Percentiles rank a stretch among this genome's conserved stretches.
Evolutionary conservation across 2,329 filamentous ascomycete genomes (phyloP).

Genomic region (Acephala macrosclerotiorum): DNA sequence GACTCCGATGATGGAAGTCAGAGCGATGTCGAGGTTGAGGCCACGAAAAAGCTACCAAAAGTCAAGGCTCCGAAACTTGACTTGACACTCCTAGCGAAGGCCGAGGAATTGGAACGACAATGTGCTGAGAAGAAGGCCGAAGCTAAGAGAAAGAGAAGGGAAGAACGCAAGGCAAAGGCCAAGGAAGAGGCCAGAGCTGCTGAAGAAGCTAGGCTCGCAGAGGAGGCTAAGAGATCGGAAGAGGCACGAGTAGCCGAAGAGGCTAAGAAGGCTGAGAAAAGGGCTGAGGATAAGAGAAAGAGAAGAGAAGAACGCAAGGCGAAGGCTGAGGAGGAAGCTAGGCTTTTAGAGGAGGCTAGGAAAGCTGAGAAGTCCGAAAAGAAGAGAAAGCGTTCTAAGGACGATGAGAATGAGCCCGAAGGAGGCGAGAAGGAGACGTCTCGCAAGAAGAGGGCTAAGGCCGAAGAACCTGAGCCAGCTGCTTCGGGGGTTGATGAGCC

Average conservation of each 20-base stretch:
- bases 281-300: slow-evolving; percentile 13
- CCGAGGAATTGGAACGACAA: slow-evolving; percentile 9
- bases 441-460: background rate
- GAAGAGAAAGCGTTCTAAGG: slow-evolving; percentile 2
- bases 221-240: slow-evolving; percentile 3
- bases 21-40: slow-evolving; percentile 11
- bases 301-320: slow-evolving; percentile 13
- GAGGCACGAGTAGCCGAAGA: slow-evolving; percentile 22
- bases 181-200: background rate
- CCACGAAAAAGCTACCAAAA: slow-evolving; percentile 3
- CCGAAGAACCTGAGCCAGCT: too few relatives aligned
- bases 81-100: slow-evolving; percentile 9
- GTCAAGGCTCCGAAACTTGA: slow-evolving; percentile 7
- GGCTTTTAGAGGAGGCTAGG: background rate
- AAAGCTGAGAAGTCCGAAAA: slow-evolving; percentile 22
- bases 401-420: slow-evolving; percentile 4
- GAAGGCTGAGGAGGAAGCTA: background rate
- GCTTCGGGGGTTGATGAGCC: too few relatives aligned
- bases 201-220: slow-evolving; percentile 5
- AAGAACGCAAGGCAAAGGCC: slow-evolving; percentile 11
- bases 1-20: slow-evolving; percentile 7
- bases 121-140: slow-evolving; percentile 19
- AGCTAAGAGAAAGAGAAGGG: slow-evolving; percentile 15
- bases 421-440: slow-evolving; percentile 9
- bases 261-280: slow-evolving; percentile 19